Conservation (phyloP, 441 rosid species). For the Arabidopsis lyrata region DNA sequence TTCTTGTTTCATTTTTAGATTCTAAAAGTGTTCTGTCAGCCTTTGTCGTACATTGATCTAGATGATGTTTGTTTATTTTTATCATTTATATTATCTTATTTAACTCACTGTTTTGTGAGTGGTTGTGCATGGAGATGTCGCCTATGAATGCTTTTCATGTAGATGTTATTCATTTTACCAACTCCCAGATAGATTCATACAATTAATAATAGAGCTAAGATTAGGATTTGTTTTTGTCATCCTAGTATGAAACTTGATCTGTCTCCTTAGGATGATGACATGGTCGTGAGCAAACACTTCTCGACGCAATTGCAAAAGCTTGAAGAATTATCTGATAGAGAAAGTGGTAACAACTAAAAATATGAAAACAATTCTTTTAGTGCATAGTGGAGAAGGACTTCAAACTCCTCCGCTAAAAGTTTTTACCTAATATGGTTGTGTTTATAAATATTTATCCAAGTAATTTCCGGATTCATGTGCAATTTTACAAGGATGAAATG, state of each 20-base stretch:
- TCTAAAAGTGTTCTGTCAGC: neutral
- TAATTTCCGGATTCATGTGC: neutral
- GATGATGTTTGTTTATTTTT: slow-evolving; percentile 23
- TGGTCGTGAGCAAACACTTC: slow-evolving; percentile 75
- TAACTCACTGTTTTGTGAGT: neutral
- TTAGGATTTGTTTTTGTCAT: neutral
- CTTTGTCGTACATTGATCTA: slow-evolving; percentile 8
- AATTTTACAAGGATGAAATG: slow-evolving; percentile 57
- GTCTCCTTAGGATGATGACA: neutral
- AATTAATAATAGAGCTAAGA: neutral
- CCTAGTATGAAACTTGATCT: neutral
- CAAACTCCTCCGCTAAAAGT: neutral
- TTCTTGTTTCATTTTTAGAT: neutral
- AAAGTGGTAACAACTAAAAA: slow-evolving; percentile 41
- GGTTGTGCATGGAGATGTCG: neutral
- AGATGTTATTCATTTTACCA: neutral
- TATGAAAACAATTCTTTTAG: neutral
- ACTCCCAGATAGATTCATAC: slow-evolving; percentile 5
- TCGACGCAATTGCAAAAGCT: slow-evolving; percentile 82
- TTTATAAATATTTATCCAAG: neutral
- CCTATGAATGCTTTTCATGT: neutral
- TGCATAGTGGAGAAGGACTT: neutral
- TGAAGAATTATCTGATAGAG: slow-evolving; percentile 91
- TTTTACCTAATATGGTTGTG: neutral
- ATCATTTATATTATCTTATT: slow-evolving; percentile 12